These are phyloP conservation scores for Fusarium illudens DNA, from an alignment of 2,329 filamentous ascomycete species.

Conservation along the genomic window DNA sequence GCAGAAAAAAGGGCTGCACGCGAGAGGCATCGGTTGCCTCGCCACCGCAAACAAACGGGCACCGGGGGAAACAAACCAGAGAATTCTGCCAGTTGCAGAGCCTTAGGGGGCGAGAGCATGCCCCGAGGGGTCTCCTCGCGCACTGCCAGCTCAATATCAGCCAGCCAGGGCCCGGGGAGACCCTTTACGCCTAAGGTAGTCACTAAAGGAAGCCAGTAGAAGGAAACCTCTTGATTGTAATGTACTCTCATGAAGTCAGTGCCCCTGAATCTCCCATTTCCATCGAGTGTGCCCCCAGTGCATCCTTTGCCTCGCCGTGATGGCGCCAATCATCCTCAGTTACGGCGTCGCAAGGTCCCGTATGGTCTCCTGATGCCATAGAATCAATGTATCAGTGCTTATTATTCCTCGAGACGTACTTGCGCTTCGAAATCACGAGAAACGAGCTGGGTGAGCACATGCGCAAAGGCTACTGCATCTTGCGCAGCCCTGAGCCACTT, in stretches of 20 bases:
- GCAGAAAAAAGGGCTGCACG: neutral
- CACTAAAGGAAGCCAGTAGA: neutral
- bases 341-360: rapidly evolving
- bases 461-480: neutral
- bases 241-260: neutral
- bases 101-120: neutral
- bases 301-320: neutral
- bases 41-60: neutral
- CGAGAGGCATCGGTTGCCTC: neutral
- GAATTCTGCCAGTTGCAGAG: neutral
- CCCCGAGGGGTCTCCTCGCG: neutral
- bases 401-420: neutral
- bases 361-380: rapidly evolving
- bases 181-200: neutral
- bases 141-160: neutral
- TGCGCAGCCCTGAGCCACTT: neutral
- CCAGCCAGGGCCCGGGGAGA: neutral
- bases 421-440: neutral
- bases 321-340: no score
- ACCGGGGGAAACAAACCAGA: neutral
- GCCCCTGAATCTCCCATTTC: neutral
- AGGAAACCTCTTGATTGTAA: neutral
- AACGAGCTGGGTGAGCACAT: neutral
- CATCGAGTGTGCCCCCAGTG: neutral
- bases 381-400: neutral